A percentile compares a stretch with the other conserved stretches of the same genome.
phyloP scores from a whole-genome alignment of 164 flowering plant species.

The Santalum album region DNA sequence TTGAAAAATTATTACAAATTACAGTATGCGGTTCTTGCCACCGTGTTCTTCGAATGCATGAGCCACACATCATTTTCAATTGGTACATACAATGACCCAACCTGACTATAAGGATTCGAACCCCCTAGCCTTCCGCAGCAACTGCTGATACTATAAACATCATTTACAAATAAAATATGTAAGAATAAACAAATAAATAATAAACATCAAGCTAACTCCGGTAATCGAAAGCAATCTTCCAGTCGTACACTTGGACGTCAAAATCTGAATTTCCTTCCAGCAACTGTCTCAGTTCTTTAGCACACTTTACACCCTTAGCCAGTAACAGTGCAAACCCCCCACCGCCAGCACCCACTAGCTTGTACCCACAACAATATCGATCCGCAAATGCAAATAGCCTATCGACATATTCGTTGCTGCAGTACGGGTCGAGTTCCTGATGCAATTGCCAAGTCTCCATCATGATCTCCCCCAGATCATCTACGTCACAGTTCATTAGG shows the following conservation, averaged over 20 bases:
- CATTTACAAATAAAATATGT: background rate
- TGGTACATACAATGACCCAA: too few relatives aligned
- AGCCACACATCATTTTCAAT: too few relatives aligned
- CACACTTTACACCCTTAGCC: conserved; percentile 45
- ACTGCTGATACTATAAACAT: too few relatives aligned
- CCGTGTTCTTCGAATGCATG: too few relatives aligned
- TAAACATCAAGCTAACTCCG: background rate
- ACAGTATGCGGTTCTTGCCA: too few relatives aligned
- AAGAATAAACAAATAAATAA: background rate
- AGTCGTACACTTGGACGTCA: conserved; percentile 54
- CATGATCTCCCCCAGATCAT: conserved; percentile 84
- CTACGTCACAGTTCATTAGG: conserved; percentile 76
- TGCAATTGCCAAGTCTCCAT: conserved; percentile 94
- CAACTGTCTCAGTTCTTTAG: conserved; percentile 36
- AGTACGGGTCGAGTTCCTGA: conserved; percentile 92
- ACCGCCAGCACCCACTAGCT: conserved; percentile 98
- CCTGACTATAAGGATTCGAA: too few relatives aligned
- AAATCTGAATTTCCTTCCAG: conserved; percentile 45
- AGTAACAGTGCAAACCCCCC: conserved; percentile 95
- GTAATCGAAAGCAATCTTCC: conserved; percentile 37
- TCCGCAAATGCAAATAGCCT: conserved; percentile 59
- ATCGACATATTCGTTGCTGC: conserved; percentile 87
- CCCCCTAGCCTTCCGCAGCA: too few relatives aligned
- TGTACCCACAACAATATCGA: conserved; percentile 83
- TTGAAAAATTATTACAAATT: too few relatives aligned